Percentiles rank a stretch among this genome's conserved stretches.
Conservation (phyloP, 495 filamentous ascomycete genomes). For the Aspergillus nanangensis region DNA sequence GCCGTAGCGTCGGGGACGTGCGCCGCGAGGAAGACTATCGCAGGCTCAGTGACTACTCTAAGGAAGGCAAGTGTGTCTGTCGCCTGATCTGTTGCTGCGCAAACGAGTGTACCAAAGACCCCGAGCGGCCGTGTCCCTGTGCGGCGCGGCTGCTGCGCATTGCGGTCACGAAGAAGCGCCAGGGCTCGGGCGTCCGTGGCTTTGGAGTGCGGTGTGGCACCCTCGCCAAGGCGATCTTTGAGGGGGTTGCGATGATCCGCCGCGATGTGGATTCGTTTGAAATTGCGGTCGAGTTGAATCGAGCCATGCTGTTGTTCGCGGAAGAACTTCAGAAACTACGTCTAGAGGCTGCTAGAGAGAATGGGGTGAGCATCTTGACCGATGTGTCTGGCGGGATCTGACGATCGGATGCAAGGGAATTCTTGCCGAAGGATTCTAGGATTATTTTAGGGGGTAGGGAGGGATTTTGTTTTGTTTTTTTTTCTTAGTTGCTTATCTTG, state of each 20-base stretch:
- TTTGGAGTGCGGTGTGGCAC: constrained; percentile 22
- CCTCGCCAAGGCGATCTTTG: constrained; percentile 25
- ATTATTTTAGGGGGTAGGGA: no score
- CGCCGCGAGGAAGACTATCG: constrained; percentile 21
- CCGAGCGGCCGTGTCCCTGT: constrained; percentile 30
- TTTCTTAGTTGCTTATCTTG: no score
- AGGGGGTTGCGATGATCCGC: constrained; percentile 19
- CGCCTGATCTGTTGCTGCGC: constrained; percentile 27
- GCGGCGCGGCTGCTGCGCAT: constrained; percentile 31
- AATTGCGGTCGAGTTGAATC: constrained; percentile 17
- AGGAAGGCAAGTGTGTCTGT: constrained; percentile 35
- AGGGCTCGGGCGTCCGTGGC: constrained; percentile 6
- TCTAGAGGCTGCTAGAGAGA: background rate
- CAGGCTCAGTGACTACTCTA: constrained; percentile 17
- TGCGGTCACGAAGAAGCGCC: constrained; percentile 17
- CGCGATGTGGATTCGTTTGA: constrained; percentile 10
- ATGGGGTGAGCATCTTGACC: background rate
- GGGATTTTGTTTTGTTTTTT: no score
- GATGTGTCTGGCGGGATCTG: no score
- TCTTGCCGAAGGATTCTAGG: no score
- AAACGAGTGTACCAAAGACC: constrained; percentile 23
- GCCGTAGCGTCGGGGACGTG: constrained; percentile 29
- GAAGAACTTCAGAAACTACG: constrained; percentile 29
- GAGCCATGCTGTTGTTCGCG: constrained; percentile 16
- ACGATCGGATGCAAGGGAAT: no score